Conservation (phyloP, 2,329 filamentous ascomycete species). For the Microcyclosporella mali region DNA sequence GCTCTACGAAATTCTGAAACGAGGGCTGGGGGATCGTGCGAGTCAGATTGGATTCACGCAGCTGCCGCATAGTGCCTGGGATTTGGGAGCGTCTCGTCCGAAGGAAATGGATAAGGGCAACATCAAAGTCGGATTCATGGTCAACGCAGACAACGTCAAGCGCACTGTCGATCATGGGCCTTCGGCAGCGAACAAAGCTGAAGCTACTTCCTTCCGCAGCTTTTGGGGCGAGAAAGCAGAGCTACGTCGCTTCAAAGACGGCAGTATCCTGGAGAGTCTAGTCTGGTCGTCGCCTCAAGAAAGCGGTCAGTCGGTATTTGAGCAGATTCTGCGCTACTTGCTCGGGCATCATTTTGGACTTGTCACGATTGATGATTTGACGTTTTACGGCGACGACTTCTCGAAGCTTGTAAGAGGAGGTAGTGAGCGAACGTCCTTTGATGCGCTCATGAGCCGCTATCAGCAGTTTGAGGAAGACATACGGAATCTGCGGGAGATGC, state of each 20-base stretch:
- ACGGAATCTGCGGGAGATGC: constrained; percentile 71
- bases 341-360: constrained; percentile 62
- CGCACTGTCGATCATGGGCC: constrained; percentile 85
- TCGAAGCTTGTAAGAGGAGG: constrained; percentile 38
- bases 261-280: constrained; percentile 85
- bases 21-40: constrained; percentile 69
- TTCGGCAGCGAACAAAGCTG: constrained; percentile 74
- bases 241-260: constrained; percentile 88
- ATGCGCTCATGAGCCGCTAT: constrained; percentile 64
- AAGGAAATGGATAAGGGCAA: constrained; percentile 25
- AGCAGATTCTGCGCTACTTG: constrained; percentile 72
- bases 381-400: constrained; percentile 44
- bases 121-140: constrained; percentile 61
- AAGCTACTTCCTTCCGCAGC: constrained; percentile 71
- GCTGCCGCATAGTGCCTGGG: constrained; percentile 30
- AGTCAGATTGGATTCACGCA: constrained; percentile 52
- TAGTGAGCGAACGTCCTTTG: constrained; percentile 51
- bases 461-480: constrained; percentile 69
- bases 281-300: constrained; percentile 66
- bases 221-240: constrained; percentile 97
- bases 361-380: constrained; percentile 43
- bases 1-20: constrained; percentile 59
- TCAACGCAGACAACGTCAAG: constrained; percentile 65
- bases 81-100: constrained; percentile 28
- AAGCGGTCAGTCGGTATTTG: constrained; percentile 56